These are phyloP conservation scores for Lactarius vividus DNA, from an alignment of 768 basidiomycete species.

Conservation along the genomic window DNA sequence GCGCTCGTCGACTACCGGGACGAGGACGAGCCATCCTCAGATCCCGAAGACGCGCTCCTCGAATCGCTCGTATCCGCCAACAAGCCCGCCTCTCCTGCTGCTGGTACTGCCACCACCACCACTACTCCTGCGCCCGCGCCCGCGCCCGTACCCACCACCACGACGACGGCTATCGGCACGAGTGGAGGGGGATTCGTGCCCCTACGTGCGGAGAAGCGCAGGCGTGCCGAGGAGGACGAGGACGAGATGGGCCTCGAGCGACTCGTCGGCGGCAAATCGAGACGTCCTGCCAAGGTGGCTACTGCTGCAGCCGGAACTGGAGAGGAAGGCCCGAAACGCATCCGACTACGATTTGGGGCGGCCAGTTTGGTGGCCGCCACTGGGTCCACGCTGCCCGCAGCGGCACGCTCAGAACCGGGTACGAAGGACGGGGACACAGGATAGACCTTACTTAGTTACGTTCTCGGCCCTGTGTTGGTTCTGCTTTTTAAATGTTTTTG, in stretches of 20 bases:
- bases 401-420: constrained; percentile 57
- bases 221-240: constrained; percentile 54
- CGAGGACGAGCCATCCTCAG: constrained; percentile 61
- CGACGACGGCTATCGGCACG: constrained; percentile 3
- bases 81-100: constrained; percentile 33
- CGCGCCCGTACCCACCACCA: neutral
- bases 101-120: neutral
- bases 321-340: constrained; percentile 50
- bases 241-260: constrained; percentile 63
- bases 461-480: constrained; percentile 3
- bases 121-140: neutral
- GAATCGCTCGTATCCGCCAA: constrained; percentile 49
- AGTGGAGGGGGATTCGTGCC: constrained; percentile 36
- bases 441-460: constrained; percentile 33
- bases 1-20: constrained; percentile 77
- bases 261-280: constrained; percentile 47
- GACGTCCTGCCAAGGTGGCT: constrained; percentile 27
- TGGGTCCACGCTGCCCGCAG: constrained; percentile 33
- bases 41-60: constrained; percentile 51
- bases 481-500: constrained; percentile 17
- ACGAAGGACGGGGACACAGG: constrained; percentile 76
- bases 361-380: constrained; percentile 38
- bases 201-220: constrained; percentile 47
- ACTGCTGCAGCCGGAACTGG: constrained; percentile 2
- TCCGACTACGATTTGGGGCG: constrained; percentile 68